Percentiles rank a stretch among this genome's conserved stretches.
Evolutionary conservation across 2,329 filamentous ascomycete genomes (phyloP).

Genomic region (Colletotrichum limetticola): DNA sequence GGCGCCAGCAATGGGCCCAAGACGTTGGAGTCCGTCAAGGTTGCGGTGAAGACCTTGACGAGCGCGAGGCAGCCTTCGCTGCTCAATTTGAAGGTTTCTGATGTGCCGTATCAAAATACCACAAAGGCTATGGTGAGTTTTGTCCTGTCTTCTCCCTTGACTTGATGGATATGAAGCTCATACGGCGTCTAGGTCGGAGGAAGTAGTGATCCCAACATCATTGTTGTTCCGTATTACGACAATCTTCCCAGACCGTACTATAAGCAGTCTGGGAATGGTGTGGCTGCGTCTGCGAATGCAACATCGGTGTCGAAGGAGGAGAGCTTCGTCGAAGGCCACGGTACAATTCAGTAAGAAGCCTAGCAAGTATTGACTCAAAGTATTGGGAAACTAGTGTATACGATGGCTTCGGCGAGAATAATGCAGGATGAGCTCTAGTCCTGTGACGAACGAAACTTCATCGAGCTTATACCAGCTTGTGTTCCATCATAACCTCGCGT

Average conservation of each 20-base stretch:
- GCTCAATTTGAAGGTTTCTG: slow-evolving; percentile 16
- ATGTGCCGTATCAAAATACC: slow-evolving; percentile 13
- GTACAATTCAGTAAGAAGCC: neutral
- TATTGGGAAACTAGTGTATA: neutral
- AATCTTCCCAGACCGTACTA: slow-evolving; percentile 16
- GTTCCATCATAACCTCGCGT: neutral
- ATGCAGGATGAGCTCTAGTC: neutral
- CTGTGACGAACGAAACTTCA: neutral
- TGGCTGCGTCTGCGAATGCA: neutral
- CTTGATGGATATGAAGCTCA: neutral
- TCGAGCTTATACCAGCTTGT: neutral
- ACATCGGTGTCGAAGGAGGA: neutral
- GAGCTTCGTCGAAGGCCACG: neutral
- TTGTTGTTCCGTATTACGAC: slow-evolving; percentile 17
- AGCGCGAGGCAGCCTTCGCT: neutral
- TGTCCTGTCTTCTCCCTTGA: neutral
- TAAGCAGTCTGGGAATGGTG: neutral
- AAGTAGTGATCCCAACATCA: slow-evolving; percentile 5
- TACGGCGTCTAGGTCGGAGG: neutral
- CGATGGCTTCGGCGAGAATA: neutral
- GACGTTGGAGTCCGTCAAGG: neutral
- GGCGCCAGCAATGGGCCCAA: neutral
- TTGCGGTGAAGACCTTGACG: neutral
- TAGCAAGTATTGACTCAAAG: neutral
- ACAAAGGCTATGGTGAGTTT: slow-evolving; percentile 13